These are phyloP conservation scores for Globisporangium alternatum DNA, from an alignment of 352 stramenopile species.

Conservation along the genomic window DNA sequence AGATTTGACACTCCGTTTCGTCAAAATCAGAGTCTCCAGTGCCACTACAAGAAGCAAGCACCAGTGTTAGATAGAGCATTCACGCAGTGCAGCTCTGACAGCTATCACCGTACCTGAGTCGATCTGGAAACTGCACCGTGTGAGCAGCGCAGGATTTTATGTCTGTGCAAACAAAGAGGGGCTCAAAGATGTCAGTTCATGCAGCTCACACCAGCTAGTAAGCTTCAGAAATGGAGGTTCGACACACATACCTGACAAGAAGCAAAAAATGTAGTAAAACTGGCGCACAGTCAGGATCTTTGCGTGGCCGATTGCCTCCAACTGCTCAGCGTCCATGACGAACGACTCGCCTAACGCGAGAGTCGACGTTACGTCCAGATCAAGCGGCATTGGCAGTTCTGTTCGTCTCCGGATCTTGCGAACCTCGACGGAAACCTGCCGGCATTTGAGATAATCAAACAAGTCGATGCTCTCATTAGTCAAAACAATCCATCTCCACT, in stretches of 20 bases:
- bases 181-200: neutral
- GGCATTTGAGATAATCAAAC: no score
- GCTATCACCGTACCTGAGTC: constrained; percentile 21
- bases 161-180: constrained; percentile 25
- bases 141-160: constrained; percentile 63
- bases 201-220: neutral
- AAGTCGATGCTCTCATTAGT: no score
- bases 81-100: neutral
- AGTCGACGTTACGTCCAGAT: constrained; percentile 10
- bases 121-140: constrained; percentile 53
- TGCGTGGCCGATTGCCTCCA: constrained; percentile 53
- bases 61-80: neutral
- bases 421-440: constrained; percentile 52
- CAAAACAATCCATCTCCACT: neutral
- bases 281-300: constrained; percentile 67
- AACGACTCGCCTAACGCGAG: constrained; percentile 24
- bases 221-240: neutral
- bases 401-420: constrained; percentile 62
- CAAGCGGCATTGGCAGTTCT: constrained; percentile 23
- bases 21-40: constrained; percentile 50
- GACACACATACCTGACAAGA: constrained; percentile 40
- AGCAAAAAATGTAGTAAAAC: constrained; percentile 86
- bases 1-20: constrained; percentile 81
- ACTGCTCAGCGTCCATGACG: constrained; percentile 20
- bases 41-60: constrained; percentile 15